Evolutionary conservation across 169 alveolate genomes (phyloP).

Genomic region (Babesia bigemina): DNA sequence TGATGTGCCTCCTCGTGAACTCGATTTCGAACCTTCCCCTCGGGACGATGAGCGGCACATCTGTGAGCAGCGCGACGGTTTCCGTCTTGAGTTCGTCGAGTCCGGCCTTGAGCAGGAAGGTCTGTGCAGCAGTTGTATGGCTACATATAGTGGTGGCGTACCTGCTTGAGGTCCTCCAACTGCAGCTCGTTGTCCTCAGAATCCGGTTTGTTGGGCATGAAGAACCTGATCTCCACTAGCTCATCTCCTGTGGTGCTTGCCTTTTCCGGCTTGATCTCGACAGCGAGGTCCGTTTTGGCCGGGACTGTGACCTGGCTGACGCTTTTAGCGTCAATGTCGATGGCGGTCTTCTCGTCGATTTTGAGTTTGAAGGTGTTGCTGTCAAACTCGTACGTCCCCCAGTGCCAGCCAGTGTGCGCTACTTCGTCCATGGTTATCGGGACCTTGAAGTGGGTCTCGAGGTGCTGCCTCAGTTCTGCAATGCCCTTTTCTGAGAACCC

Average conservation of each 20-base stretch:
- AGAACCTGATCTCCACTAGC: slow-evolving; percentile 75
- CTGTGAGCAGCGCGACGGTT: slow-evolving; percentile 88
- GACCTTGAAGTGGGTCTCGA: slow-evolving; percentile 79
- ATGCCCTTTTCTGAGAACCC: slow-evolving; percentile 79
- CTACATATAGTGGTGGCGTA: slow-evolving; percentile 11
- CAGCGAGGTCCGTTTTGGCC: slow-evolving; percentile 85
- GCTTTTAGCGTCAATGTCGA: slow-evolving; percentile 79
- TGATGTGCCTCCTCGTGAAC: slow-evolving; percentile 86
- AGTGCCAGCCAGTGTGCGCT: slow-evolving; percentile 87
- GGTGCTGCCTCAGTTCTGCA: slow-evolving; percentile 83
- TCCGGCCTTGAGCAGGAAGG: slow-evolving; percentile 88
- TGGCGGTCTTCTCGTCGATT: slow-evolving; percentile 78
- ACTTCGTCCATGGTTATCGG: slow-evolving; percentile 60
- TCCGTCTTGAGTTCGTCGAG: slow-evolving; percentile 89
- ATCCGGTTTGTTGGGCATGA: slow-evolving; percentile 71
- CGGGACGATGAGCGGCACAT: slow-evolving; percentile 93
- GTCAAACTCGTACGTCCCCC: slow-evolving; percentile 87
- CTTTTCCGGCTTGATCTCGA: slow-evolving; percentile 73
- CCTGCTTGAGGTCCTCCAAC: slow-evolving; percentile 76
- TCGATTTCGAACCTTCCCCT: slow-evolving; percentile 95
- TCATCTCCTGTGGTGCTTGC: slow-evolving; percentile 63
- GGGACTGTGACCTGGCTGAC: slow-evolving; percentile 84
- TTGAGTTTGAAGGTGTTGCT: slow-evolving; percentile 71
- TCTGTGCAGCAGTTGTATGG: slow-evolving; percentile 55
- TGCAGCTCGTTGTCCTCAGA: slow-evolving; percentile 71